Conservation (phyloP, 1,139 yeast genomes). For the Blastobotrys elegans region DNA sequence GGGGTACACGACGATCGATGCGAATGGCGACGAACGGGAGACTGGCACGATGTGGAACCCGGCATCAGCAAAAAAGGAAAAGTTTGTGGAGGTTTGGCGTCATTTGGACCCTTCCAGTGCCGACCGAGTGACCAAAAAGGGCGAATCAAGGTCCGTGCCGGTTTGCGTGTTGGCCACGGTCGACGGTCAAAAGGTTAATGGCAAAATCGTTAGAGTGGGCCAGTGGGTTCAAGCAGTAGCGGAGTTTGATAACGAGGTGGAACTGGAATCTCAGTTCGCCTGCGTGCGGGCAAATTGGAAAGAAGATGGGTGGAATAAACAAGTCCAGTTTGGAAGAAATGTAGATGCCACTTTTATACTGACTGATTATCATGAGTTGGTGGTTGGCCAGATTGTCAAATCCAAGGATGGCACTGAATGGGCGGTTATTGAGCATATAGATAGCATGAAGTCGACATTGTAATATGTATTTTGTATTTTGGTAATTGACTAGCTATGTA, state of each 20-base stretch:
- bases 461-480: too few relatives aligned
- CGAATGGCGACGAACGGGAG: slow-evolving; percentile 45
- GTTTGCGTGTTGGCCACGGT: slow-evolving; percentile 19
- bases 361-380: slow-evolving; percentile 1
- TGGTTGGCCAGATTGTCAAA: slow-evolving; percentile 13
- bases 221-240: slow-evolving; percentile 23
- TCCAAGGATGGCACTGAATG: slow-evolving; percentile 13
- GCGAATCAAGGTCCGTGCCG: background rate
- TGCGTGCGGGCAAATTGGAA: slow-evolving; percentile 14
- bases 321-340: slow-evolving; percentile 5
- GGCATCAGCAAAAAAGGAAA: slow-evolving; percentile 40
- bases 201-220: slow-evolving; percentile 24
- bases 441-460: background rate
- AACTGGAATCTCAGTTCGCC: slow-evolving; percentile 13
- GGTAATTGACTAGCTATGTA: too few relatives aligned
- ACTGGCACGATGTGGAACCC: slow-evolving; percentile 51
- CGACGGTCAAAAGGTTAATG: slow-evolving; percentile 16
- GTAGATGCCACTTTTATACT: background rate
- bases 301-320: slow-evolving; percentile 13
- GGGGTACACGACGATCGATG: slow-evolving; percentile 31
- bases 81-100: slow-evolving; percentile 56
- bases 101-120: slow-evolving; percentile 45
- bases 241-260: slow-evolving; percentile 5
- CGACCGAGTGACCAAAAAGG: slow-evolving; percentile 25
- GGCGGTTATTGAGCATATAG: slow-evolving; percentile 16